These are phyloP conservation scores for Cystobasidiaceae sp. DNA, from an alignment of 1,284 basidiomycete genomes.

Conservation along the genomic window DNA sequence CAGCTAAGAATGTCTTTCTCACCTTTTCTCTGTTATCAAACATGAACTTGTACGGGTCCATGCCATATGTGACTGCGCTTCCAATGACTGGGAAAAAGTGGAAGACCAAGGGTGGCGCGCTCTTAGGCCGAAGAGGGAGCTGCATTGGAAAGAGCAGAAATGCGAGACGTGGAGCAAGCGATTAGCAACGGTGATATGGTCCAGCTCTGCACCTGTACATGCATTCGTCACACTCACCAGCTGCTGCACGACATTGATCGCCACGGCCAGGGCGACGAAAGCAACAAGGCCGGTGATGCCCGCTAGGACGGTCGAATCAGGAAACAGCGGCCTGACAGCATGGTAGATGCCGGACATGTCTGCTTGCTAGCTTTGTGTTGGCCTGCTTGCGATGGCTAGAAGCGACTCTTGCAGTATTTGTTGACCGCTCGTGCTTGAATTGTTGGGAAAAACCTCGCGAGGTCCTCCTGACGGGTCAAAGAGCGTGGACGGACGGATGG, in stretches of 20 bases:
- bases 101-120: conserved; percentile 67
- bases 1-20: conserved; percentile 36
- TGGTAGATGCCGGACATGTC: conserved; percentile 23
- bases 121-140: conserved; percentile 34
- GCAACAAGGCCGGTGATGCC: neutral
- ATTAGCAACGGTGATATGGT: neutral
- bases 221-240: conserved; percentile 1
- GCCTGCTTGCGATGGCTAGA: too few relatives aligned
- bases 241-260: conserved; percentile 29
- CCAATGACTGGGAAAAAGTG: conserved; percentile 71
- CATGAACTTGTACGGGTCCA: conserved; percentile 73
- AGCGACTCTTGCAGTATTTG: too few relatives aligned
- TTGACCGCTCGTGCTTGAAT: too few relatives aligned
- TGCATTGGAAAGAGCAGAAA: conserved; percentile 35
- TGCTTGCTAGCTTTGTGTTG: too few relatives aligned
- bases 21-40: conserved; percentile 76
- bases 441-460: too few relatives aligned
- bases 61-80: conserved; percentile 65
- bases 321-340: conserved; percentile 10
- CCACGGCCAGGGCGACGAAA: neutral
- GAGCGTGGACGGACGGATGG: too few relatives aligned
- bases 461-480: too few relatives aligned
- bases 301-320: conserved; percentile 7
- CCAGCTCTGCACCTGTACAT: neutral
- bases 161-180: neutral